Percentiles rank a stretch among this genome's conserved stretches.
phyloP scores from a whole-genome alignment of 495 filamentous ascomycete species.

The Xylaria nigripes region DNA sequence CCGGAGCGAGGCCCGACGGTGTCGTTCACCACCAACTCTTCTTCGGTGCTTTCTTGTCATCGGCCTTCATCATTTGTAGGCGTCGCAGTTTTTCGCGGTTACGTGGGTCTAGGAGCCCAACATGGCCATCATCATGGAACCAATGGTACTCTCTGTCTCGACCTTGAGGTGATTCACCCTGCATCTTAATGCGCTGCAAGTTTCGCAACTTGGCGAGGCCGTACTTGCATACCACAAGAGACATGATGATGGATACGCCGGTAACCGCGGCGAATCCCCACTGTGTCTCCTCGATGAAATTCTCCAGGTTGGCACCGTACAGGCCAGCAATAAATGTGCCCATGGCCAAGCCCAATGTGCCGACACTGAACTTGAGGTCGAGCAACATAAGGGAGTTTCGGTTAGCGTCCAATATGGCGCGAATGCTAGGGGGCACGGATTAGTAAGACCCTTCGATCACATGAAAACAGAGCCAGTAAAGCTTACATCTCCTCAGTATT shows the following conservation, averaged over 20 bases:
- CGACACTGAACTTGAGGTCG: constrained; percentile 92
- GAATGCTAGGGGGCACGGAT: constrained; percentile 50
- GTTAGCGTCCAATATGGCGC: constrained; percentile 95
- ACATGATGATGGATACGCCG: constrained; percentile 59
- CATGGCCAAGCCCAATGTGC: constrained; percentile 81
- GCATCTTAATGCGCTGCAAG: constrained; percentile 90
- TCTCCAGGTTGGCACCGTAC: constrained; percentile 98
- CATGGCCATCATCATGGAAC: constrained; percentile 37
- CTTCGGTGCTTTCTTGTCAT: constrained; percentile 21
- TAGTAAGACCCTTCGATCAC: background rate
- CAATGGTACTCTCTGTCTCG: constrained; percentile 30
- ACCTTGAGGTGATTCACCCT: constrained; percentile 21
- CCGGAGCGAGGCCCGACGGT: background rate
- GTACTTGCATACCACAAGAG: constrained; percentile 65
- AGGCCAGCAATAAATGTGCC: constrained; percentile 94
- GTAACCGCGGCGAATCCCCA: constrained; percentile 76
- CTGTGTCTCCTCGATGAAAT: constrained; percentile 95
- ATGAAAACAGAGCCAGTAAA: background rate
- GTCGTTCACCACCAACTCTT: constrained; percentile 27
- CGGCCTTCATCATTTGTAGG: constrained; percentile 38
- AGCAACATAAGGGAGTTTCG: constrained; percentile 98
- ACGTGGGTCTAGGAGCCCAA: constrained; percentile 34
- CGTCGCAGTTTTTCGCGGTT: constrained; percentile 40
- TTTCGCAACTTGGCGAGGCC: constrained; percentile 74
- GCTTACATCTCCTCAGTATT: constrained; percentile 97